A percentile compares a stretch with the other conserved stretches of the same genome.
Conservation (phyloP, 1,139 yeast species). For the Debaryomycetaceae sp. region DNA sequence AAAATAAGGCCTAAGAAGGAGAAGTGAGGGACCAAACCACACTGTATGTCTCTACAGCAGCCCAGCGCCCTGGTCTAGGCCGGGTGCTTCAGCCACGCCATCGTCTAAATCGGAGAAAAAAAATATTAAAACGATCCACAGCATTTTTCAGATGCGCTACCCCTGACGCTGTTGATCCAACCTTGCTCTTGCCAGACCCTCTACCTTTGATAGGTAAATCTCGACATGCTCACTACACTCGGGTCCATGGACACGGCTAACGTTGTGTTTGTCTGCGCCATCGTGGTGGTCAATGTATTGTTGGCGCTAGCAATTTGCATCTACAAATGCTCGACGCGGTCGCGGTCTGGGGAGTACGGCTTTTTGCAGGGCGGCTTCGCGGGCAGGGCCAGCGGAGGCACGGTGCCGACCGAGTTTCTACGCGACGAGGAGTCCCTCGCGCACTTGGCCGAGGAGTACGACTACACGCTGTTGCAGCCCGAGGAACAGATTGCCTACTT, state of each 20-base stretch:
- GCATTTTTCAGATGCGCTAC: too few relatives aligned
- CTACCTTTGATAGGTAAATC: not conserved
- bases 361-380: constrained; percentile 15
- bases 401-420: constrained; percentile 36
- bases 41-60: constrained; percentile 1
- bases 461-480: constrained; percentile 35
- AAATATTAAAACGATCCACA: too few relatives aligned
- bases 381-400: constrained; percentile 11
- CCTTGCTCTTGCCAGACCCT: constrained; percentile 11
- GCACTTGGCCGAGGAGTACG: constrained; percentile 35
- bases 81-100: not conserved
- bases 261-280: constrained; percentile 14
- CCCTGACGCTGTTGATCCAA: too few relatives aligned
- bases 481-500: constrained; percentile 39
- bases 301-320: constrained; percentile 13
- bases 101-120: constrained; percentile 6
- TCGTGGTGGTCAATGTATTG: constrained; percentile 13
- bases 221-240: too few relatives aligned
- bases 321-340: not conserved
- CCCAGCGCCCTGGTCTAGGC: not conserved
- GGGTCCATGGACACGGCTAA: constrained; percentile 13
- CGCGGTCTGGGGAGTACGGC: constrained; percentile 14
- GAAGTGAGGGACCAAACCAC: not conserved
- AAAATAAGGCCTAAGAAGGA: not conserved
- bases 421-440: constrained; percentile 39